Evolutionary conservation across 768 basidiomycete species (phyloP).

Genomic region (Macrocybe gigantea): DNA sequence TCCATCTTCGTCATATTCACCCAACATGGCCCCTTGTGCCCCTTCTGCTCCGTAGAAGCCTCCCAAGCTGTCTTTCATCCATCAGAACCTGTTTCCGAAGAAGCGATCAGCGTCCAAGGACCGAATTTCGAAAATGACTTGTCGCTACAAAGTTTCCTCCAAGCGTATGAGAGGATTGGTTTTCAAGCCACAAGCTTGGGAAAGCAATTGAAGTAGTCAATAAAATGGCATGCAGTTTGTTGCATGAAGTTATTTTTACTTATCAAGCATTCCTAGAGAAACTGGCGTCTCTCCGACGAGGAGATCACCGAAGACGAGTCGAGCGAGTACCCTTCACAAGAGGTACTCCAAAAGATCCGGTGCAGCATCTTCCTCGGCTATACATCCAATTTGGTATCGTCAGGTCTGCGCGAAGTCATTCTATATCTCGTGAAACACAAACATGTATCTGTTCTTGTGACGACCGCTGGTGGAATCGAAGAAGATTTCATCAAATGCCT

Average conservation of each 20-base stretch:
- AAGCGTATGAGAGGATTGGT: constrained; percentile 84
- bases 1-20: too few species aligned
- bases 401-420: constrained; percentile 91
- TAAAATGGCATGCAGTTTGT: constrained; percentile 64
- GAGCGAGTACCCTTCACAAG: constrained; percentile 53
- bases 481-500: constrained; percentile 99
- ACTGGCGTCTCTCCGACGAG: constrained; percentile 87
- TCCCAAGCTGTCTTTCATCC: constrained; percentile 74
- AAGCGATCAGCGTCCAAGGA: constrained; percentile 71
- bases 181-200: constrained; percentile 96
- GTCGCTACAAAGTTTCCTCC: constrained; percentile 64
- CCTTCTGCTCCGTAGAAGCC: constrained; percentile 25
- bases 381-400: constrained; percentile 98
- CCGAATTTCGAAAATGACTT: constrained; percentile 76
- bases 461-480: constrained; percentile 97
- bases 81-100: constrained; percentile 64
- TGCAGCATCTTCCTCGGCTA: constrained; percentile 95
- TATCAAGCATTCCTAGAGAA: constrained; percentile 44
- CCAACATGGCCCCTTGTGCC: too few species aligned
- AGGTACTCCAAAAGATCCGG: constrained; percentile 62
- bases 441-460: constrained; percentile 85
- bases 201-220: constrained; percentile 88
- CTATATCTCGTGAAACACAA: constrained; percentile 89
- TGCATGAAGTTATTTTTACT: neutral
- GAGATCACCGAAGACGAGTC: constrained; percentile 65